Conservation (phyloP, 148 eudicot genomes). For the Camellia lanceoleosa region DNA sequence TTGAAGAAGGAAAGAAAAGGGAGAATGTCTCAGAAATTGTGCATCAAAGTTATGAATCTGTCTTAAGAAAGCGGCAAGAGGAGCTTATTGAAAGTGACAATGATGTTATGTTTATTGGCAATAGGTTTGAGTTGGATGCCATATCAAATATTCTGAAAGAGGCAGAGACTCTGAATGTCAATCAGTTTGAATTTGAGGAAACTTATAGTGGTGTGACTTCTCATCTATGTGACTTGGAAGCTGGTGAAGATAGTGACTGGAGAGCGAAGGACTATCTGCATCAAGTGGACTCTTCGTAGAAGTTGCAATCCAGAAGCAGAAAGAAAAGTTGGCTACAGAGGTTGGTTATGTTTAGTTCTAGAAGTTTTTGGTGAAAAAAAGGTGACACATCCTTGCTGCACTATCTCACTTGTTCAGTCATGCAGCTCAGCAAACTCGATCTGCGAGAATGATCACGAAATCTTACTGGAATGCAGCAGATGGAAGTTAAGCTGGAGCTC, state of each 20-base stretch:
- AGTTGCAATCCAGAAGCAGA: constrained; percentile 66
- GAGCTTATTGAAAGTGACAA: constrained; percentile 57
- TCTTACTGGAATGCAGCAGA: constrained; percentile 65
- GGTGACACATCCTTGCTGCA: background rate
- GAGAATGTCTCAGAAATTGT: constrained; percentile 48
- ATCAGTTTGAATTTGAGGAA: constrained; percentile 71
- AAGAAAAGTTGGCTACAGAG: constrained; percentile 67
- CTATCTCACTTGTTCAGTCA: constrained; percentile 35
- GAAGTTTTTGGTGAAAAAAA: background rate
- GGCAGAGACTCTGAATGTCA: constrained; percentile 56
- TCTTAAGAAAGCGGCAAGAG: constrained; percentile 66
- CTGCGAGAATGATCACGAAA: constrained; percentile 67
- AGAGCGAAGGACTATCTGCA: constrained; percentile 63
- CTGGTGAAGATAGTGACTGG: constrained; percentile 74
- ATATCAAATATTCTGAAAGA: constrained; percentile 69
- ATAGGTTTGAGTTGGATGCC: constrained; percentile 70
- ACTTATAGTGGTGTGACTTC: constrained; percentile 48
- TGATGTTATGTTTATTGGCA: constrained; percentile 40
- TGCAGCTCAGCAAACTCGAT: constrained; percentile 90
- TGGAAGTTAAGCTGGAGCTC: constrained; percentile 67
- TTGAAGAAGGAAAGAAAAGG: constrained; percentile 83
- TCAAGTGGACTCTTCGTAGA: constrained; percentile 67
- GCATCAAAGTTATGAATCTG: constrained; percentile 53
- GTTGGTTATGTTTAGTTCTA: constrained; percentile 40
- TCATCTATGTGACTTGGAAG: constrained; percentile 66